Conservation (phyloP, 768 basidiomycete species). For the Russula vinacea region DNA sequence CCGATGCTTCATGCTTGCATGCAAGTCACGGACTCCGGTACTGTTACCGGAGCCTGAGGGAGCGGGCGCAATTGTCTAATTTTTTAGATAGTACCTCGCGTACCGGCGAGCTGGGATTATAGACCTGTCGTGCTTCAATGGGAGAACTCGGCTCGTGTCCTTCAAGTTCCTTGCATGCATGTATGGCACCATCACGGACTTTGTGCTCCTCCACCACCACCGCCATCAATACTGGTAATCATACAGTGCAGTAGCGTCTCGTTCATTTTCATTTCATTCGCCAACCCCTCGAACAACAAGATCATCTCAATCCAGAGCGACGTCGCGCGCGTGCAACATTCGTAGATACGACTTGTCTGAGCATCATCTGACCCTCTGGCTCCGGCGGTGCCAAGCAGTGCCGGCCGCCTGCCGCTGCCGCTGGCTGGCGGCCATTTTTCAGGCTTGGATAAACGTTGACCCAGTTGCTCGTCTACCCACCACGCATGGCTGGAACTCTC, state of each 20-base stretch:
- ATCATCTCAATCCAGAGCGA: background rate
- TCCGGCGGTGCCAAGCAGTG: background rate
- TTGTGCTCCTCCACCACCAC: background rate
- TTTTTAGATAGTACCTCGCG: background rate
- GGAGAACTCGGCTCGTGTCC: background rate
- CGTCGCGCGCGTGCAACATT: background rate
- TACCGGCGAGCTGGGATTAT: background rate
- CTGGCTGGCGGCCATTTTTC: too few species aligned
- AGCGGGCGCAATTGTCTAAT: constrained; percentile 7
- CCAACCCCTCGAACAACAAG: background rate
- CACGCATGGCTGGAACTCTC: background rate
- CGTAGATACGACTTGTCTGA: background rate
- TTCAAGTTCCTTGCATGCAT: too few species aligned
- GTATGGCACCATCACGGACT: background rate
- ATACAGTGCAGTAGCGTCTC: too few species aligned
- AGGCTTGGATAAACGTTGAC: background rate
- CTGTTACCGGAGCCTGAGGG: background rate
- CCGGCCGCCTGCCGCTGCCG: too few species aligned
- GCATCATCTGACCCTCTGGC: constrained; percentile 7
- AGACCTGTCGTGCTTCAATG: background rate
- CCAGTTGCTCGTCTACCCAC: background rate
- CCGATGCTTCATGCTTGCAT: background rate
- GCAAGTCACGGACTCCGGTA: too few species aligned
- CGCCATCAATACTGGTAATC: too few species aligned
- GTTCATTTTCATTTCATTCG: background rate